These are phyloP conservation scores for Gamsiella multidivaricata DNA, from an alignment of 192 early-diverging fungal species.

Conservation along the genomic window DNA sequence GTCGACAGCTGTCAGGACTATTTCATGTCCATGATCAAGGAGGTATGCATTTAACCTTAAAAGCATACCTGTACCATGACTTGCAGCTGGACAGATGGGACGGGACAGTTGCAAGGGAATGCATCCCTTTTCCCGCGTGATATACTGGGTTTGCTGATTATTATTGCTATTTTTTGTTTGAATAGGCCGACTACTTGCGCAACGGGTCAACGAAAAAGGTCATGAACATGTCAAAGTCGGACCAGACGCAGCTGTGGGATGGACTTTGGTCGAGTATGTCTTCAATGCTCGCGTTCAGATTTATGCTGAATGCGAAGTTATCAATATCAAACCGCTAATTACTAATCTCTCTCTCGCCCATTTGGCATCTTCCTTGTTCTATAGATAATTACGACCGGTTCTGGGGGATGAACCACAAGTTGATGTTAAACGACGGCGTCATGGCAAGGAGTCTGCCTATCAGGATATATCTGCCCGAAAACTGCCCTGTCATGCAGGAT, in stretches of 20 bases:
- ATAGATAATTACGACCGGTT: slow-evolving; percentile 66
- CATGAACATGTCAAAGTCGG: slow-evolving; percentile 86
- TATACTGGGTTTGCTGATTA: too few relatives aligned
- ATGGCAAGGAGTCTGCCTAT: slow-evolving; percentile 66
- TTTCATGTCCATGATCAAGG: slow-evolving; percentile 91
- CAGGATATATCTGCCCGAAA: slow-evolving; percentile 67
- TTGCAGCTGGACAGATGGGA: too few relatives aligned
- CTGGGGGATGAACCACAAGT: slow-evolving; percentile 72
- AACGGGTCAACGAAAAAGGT: slow-evolving; percentile 85
- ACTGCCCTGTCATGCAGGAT: slow-evolving; percentile 72
- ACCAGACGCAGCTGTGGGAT: slow-evolving; percentile 86
- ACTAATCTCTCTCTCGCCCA: neutral
- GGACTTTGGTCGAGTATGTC: slow-evolving; percentile 70
- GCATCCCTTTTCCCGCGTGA: too few relatives aligned
- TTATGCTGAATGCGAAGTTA: neutral
- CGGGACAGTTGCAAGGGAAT: too few relatives aligned
- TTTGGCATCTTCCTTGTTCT: too few relatives aligned
- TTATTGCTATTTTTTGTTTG: neutral
- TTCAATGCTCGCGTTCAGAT: too few relatives aligned
- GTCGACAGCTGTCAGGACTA: slow-evolving; percentile 74
- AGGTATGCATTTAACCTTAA: too few relatives aligned
- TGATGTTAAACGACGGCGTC: slow-evolving; percentile 59
- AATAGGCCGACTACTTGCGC: slow-evolving; percentile 83
- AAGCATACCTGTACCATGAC: too few relatives aligned
- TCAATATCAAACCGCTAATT: neutral